Conservation (phyloP, 805 yeast genomes). For the Saccharomycopsis amapae region DNA sequence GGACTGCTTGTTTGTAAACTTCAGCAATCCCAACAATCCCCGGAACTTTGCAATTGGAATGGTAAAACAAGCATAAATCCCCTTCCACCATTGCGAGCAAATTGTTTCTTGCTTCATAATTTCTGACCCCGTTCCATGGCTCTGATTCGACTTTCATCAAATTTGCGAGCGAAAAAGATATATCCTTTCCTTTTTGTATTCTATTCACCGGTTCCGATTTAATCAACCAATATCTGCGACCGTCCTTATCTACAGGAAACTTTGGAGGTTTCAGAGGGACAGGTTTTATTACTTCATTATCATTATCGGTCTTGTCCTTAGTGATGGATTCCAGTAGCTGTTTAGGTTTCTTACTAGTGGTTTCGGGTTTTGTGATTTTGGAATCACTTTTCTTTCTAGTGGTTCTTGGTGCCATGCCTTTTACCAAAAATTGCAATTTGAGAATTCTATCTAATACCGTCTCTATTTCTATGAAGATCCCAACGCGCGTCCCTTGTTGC, state of each 20-base stretch:
- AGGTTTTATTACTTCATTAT: too few relatives aligned
- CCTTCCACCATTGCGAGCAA: constrained; percentile 41
- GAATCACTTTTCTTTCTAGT: too few relatives aligned
- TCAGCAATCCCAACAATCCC: constrained; percentile 47
- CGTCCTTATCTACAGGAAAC: constrained; percentile 26
- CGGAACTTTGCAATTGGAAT: constrained; percentile 47
- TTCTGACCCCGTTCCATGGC: constrained; percentile 58
- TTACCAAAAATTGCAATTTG: too few relatives aligned
- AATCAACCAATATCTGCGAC: constrained; percentile 42
- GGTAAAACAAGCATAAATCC: constrained; percentile 46
- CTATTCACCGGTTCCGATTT: constrained; percentile 50
- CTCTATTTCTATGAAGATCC: too few relatives aligned
- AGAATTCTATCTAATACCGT: too few relatives aligned
- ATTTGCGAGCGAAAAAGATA: constrained; percentile 40
- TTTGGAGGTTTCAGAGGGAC: constrained; percentile 26
- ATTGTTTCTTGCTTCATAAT: constrained; percentile 48
- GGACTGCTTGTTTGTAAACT: constrained; percentile 32
- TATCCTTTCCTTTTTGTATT: constrained; percentile 42
- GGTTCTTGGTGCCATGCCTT: too few relatives aligned
- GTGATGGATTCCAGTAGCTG: too few relatives aligned
- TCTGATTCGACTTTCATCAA: constrained; percentile 33
- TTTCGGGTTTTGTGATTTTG: too few relatives aligned
- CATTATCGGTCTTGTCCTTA: too few relatives aligned
- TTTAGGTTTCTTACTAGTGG: too few relatives aligned
- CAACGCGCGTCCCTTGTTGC: too few relatives aligned